Percentiles rank a stretch among this genome's conserved stretches.
Conservation (phyloP, 2,329 filamentous ascomycete species). For the Ploettnerulaceae sp. region DNA sequence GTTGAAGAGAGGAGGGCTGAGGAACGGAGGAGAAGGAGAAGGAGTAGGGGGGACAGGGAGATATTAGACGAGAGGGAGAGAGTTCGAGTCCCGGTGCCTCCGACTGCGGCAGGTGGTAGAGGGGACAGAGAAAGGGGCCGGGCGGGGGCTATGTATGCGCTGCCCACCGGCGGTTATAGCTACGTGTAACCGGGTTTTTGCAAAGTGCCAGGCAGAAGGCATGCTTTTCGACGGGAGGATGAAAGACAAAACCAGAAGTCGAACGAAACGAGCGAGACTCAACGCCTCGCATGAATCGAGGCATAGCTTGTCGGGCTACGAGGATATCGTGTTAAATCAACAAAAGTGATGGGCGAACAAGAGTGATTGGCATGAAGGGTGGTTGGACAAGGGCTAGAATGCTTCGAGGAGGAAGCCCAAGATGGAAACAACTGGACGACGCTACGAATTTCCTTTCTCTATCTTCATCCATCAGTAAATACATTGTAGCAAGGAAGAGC, state of each 20-base stretch:
- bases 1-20: slow-evolving; percentile 19
- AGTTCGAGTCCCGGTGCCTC: slow-evolving; percentile 2
- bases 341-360: too few relatives aligned
- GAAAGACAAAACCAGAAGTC: background rate
- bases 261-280: background rate
- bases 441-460: slow-evolving; percentile 5
- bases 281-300: too few relatives aligned
- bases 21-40: slow-evolving; percentile 13
- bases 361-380: background rate
- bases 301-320: too few relatives aligned
- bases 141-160: slow-evolving; percentile 7
- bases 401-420: background rate
- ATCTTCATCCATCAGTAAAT: background rate
- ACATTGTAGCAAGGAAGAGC: background rate
- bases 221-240: background rate
- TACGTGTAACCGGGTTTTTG: slow-evolving; percentile 10
- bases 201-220: background rate
- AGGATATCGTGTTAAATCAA: too few relatives aligned
- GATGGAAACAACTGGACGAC: slow-evolving; percentile 1
- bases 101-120: slow-evolving; percentile 7
- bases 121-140: slow-evolving; percentile 14
- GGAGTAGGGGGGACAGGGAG: slow-evolving; percentile 7
- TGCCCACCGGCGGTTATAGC: slow-evolving; percentile 2
- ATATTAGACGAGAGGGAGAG: slow-evolving; percentile 11
- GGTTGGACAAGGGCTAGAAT: background rate